Evolutionary conservation across 2,329 filamentous ascomycete species (phyloP).

Genomic region (Cercospora janseana): DNA sequence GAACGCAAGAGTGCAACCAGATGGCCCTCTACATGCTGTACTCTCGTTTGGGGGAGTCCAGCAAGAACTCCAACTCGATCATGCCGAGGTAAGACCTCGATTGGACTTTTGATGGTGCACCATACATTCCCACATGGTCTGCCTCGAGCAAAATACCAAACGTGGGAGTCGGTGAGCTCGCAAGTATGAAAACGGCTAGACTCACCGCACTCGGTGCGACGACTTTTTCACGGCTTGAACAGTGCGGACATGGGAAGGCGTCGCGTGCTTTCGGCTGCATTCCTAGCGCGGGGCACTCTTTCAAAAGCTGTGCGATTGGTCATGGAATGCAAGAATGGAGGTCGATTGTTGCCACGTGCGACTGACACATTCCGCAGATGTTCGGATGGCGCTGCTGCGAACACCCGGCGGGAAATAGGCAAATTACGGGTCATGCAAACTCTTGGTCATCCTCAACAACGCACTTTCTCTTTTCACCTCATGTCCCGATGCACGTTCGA

Average conservation of each 20-base stretch:
- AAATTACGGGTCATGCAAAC: conserved; percentile 18
- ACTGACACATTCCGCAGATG: conserved; percentile 18
- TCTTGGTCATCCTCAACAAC: conserved; percentile 3
- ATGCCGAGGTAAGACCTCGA: conserved; percentile 35
- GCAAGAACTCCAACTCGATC: conserved; percentile 43
- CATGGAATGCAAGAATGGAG: conserved; percentile 17
- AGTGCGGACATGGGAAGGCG: conserved; percentile 3
- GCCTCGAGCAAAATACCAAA: neutral
- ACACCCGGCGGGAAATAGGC: conserved; percentile 15
- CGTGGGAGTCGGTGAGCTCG: neutral
- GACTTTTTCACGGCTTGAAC: conserved; percentile 13
- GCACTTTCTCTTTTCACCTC: neutral
- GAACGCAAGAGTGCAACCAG: conserved; percentile 96
- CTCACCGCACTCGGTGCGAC: neutral
- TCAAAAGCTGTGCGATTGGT: conserved; percentile 6
- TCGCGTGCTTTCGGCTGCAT: conserved; percentile 3
- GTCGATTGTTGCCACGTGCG: conserved; percentile 27
- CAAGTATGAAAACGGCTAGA: neutral
- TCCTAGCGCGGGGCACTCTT: neutral
- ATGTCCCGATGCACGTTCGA: neutral
- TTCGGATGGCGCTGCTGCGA: conserved; percentile 13
- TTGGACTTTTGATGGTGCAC: no score
- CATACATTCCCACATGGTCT: neutral
- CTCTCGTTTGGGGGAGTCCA: conserved; percentile 78
- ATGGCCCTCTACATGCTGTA: conserved; percentile 99